Conservation (phyloP, 1,284 basidiomycete species). For the Ceratobasidium sp. region DNA sequence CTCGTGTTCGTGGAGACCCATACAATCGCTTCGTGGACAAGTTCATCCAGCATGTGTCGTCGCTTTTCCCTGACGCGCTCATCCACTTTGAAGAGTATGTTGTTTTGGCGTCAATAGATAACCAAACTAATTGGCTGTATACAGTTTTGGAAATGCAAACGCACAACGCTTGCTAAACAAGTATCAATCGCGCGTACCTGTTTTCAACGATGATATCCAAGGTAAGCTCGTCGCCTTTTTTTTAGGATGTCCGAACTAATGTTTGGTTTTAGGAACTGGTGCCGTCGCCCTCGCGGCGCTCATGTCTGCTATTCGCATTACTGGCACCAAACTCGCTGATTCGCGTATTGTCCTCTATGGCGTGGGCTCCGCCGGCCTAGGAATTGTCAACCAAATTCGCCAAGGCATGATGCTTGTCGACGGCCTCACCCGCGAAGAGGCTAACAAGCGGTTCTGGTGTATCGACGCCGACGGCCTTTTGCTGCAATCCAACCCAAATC, state of each 20-base stretch:
- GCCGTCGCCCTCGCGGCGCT: constrained; percentile 85
- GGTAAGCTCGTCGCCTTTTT: constrained; percentile 58
- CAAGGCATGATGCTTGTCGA: constrained; percentile 80
- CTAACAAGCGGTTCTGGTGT: constrained; percentile 75
- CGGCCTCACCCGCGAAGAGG: constrained; percentile 67
- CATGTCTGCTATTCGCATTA: constrained; percentile 81
- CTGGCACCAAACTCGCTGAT: constrained; percentile 73
- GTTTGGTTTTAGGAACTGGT: constrained; percentile 71
- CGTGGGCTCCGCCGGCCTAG: constrained; percentile 82
- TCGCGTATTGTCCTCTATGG: constrained; percentile 85
- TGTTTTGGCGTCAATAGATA: constrained; percentile 17
- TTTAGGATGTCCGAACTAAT: background rate
- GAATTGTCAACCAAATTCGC: constrained; percentile 78
- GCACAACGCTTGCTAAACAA: constrained; percentile 77
- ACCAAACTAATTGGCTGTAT: background rate
- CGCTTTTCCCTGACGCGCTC: constrained; percentile 63
- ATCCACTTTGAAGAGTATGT: constrained; percentile 85
- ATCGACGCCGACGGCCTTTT: constrained; percentile 71
- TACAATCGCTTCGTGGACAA: constrained; percentile 79
- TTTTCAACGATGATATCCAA: constrained; percentile 89
- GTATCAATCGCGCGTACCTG: constrained; percentile 74
- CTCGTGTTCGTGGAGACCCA: constrained; percentile 72
- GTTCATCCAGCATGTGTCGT: constrained; percentile 57
- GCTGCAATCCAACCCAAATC: too few species aligned
- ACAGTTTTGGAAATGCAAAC: constrained; percentile 60